Evolutionary conservation across 768 basidiomycete genomes (phyloP).

Genomic region (Mycena rebaudengoi): DNA sequence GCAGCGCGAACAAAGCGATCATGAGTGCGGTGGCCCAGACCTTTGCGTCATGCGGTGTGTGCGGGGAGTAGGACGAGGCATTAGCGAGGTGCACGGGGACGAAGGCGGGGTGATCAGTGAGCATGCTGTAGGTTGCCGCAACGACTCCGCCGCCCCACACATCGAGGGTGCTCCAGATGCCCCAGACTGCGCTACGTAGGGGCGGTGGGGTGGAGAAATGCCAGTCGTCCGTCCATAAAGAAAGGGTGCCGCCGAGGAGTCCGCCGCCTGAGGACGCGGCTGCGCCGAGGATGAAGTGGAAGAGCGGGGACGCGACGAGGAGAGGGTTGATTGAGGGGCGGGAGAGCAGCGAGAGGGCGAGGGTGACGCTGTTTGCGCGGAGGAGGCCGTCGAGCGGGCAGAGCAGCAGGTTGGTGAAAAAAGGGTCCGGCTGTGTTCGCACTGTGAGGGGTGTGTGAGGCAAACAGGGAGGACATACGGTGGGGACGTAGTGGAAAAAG

Average conservation of each 20-base stretch:
- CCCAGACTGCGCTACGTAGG: slow-evolving; percentile 47
- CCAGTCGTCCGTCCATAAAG: slow-evolving; percentile 55
- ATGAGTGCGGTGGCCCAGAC: slow-evolving; percentile 43
- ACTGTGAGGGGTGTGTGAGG: not conserved
- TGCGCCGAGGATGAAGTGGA: slow-evolving; percentile 58
- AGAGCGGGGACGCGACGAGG: slow-evolving; percentile 49
- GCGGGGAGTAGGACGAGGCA: slow-evolving; percentile 10
- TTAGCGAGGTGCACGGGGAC: slow-evolving; percentile 23
- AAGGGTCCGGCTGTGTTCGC: slow-evolving; percentile 29
- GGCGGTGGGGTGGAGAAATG: slow-evolving; percentile 54
- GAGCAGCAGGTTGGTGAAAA: slow-evolving; percentile 51
- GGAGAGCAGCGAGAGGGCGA: slow-evolving; percentile 45
- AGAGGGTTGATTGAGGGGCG: slow-evolving; percentile 42
- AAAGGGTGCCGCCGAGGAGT: slow-evolving; percentile 51
- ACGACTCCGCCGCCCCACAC: slow-evolving; percentile 61
- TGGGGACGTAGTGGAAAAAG: slow-evolving; percentile 49
- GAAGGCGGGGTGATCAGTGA: slow-evolving; percentile 43
- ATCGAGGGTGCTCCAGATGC: slow-evolving; percentile 52
- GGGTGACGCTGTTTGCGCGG: slow-evolving; percentile 50
- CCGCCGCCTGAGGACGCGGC: slow-evolving; percentile 58
- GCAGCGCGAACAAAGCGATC: slow-evolving; percentile 43
- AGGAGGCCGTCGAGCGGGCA: slow-evolving; percentile 61
- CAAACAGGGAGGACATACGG: slow-evolving; percentile 35
- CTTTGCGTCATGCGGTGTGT: slow-evolving; percentile 40
- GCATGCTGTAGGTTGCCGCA: slow-evolving; percentile 40